Evolutionary conservation across 176 grass and related monocot genomes (phyloP).

Genomic region (Microstegium vimineum): DNA sequence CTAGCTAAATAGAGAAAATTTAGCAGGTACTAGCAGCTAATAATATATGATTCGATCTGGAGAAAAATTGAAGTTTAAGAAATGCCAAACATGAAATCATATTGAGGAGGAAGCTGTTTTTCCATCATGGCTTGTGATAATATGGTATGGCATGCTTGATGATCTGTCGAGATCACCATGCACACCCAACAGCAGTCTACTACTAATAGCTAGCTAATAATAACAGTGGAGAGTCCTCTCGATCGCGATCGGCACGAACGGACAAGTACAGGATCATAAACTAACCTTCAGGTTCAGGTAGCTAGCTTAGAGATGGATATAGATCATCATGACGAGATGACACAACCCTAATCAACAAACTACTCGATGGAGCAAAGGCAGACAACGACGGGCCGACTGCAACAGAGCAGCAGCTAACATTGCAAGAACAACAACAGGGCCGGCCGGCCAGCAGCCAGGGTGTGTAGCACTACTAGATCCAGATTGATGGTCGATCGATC

Average conservation of each 20-base stretch:
- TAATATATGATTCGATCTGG: neutral
- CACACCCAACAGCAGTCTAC: neutral
- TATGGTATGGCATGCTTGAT: neutral
- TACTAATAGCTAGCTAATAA: neutral
- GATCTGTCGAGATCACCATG: constrained; percentile 21
- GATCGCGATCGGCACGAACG: neutral
- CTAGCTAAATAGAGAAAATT: neutral
- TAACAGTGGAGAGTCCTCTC: neutral
- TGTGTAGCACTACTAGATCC: neutral
- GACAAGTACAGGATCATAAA: neutral
- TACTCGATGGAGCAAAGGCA: neutral
- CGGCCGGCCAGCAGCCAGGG: neutral
- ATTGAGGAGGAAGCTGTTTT: neutral
- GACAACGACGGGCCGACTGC: neutral
- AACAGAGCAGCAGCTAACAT: neutral
- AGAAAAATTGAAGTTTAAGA: neutral
- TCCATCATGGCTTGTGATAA: neutral
- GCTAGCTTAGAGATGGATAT: neutral
- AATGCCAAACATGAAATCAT: neutral
- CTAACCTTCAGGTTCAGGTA: neutral
- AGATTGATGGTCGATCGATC: too few species aligned
- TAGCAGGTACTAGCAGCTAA: neutral
- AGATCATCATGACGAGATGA: neutral
- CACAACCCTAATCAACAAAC: neutral
- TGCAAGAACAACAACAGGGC: neutral